These are phyloP conservation scores for Misopates orontium DNA, from an alignment of 257 asterid species.

Conservation along the genomic window DNA sequence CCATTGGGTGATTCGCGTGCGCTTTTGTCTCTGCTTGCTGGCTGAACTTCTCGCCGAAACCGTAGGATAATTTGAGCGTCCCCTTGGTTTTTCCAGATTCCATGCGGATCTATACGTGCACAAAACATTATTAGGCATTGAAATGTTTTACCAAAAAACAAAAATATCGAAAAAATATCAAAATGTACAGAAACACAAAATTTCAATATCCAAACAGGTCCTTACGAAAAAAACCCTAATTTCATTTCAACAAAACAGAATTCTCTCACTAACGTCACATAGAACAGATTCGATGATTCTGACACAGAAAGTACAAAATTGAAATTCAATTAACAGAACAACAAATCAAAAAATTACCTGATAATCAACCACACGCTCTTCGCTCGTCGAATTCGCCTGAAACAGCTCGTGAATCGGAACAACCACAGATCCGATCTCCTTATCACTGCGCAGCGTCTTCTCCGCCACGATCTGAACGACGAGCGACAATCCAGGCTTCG, in stretches of 20 bases:
- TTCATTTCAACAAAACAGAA: too few species aligned
- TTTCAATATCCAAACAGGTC: too few species aligned
- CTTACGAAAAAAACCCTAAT: too few species aligned
- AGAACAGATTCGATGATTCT: too few species aligned
- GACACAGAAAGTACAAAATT: too few species aligned
- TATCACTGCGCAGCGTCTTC: conserved; percentile 31
- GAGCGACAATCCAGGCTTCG: conserved; percentile 30
- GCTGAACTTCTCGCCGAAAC: conserved; percentile 41
- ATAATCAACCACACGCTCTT: conserved; percentile 37
- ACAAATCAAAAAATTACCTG: conserved; percentile 16
- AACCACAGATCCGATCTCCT: conserved; percentile 40
- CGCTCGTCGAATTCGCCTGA: background rate
- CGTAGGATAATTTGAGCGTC: conserved; percentile 42
- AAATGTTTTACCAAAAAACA: too few species aligned
- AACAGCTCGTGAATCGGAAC: conserved; percentile 40
- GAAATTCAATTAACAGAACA: too few species aligned
- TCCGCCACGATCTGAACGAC: conserved; percentile 43
- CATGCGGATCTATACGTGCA: conserved; percentile 24
- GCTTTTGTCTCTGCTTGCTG: conserved; percentile 26
- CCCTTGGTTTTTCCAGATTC: conserved; percentile 48
- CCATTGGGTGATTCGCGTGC: background rate
- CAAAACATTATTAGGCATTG: too few species aligned
- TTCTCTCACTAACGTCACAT: too few species aligned
- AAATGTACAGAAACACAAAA: too few species aligned
- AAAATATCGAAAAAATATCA: too few species aligned